Base-by-base conservation (phyloP, 2,329 filamentous ascomycete genomes). In the Fusarium sp. region DNA sequence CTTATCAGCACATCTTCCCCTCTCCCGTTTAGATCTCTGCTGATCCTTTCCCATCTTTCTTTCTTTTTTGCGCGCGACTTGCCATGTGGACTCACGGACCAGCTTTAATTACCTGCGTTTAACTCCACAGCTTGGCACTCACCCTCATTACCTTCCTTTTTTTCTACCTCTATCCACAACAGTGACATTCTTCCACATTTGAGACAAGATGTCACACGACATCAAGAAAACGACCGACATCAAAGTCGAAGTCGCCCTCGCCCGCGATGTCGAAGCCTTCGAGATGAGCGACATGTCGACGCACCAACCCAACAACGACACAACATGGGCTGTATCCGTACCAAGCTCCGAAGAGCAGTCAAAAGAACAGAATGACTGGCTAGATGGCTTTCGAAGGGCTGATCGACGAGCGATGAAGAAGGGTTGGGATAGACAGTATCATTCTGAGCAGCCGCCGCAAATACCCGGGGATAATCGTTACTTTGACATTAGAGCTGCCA, bases 401-500 rank as follows among this genome's bases (percentile, higher is more conserved):
- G 73, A 75, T 10, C 50, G 61, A 20, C 47, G 63, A 14, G 49
- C 66, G 18, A 46, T 73, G 22, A 75, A 69, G 27, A 73, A 71
- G 63, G 72, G 64, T 12, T 72, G 74, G 30, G 69, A 75, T 40
- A 64, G 44, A 11, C 72, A 70, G 8, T 75, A 76, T 53, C 69
- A 67, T 15, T 50, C 66, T 6, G 59, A 65, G 18, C 45, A 61
- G 12, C 40, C 45, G n/a, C 74, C 74, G 16, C 59, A 59, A 24
- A 30, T 57, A 9, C 57, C 61, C 0, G 81, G 80, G 30, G 75
- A 81, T 4, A 53, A 53, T 25, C 83, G 87, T 43, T 86, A 86
- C 71, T 89, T 85, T 69, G 87, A 89, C 72, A 68, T 89, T 53
- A 83, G 83, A 24, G 81, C 82, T 72, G 89, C 88, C 45, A 87